These are phyloP conservation scores for Leptographium galeiforme DNA, from an alignment of 2,329 filamentous ascomycete species.

Conservation along the genomic window DNA sequence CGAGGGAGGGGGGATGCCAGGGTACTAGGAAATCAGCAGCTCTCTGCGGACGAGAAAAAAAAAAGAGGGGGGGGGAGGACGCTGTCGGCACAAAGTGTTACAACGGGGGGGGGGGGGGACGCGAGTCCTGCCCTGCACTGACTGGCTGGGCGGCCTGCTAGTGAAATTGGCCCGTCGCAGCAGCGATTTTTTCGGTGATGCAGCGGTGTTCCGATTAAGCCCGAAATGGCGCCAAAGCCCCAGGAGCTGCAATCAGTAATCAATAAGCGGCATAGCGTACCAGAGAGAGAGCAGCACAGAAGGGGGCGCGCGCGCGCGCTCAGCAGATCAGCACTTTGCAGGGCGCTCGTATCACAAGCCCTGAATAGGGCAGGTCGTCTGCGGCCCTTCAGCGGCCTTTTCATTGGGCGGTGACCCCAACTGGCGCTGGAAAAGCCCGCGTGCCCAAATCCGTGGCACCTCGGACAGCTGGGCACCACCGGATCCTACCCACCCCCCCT, in stretches of 20 bases:
- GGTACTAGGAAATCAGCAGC: slow-evolving; percentile 9
- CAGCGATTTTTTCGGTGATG: neutral
- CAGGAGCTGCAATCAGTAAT: slow-evolving; percentile 1
- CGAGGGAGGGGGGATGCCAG: slow-evolving; percentile 5
- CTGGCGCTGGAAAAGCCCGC: neutral
- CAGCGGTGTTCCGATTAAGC: slow-evolving; percentile 1
- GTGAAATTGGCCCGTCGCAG: neutral
- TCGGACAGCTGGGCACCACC: too few relatives aligned
- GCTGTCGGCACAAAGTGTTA: neutral
- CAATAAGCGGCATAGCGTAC: slow-evolving; percentile 3
- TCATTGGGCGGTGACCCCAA: slow-evolving; percentile 8
- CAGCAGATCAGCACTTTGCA: neutral
- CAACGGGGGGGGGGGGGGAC: neutral
- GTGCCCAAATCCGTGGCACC: neutral
- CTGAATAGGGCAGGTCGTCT: neutral
- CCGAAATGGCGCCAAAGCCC: neutral
- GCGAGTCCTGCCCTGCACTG: neutral
- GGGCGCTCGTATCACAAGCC: neutral
- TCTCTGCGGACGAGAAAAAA: neutral
- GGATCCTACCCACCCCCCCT: neutral
- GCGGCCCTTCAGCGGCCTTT: slow-evolving; percentile 6
- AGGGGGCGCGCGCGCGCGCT: neutral
- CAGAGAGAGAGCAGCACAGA: too few relatives aligned
- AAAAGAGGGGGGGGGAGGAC: neutral
- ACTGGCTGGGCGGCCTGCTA: neutral